Conservation (phyloP, 2,329 filamentous ascomycete species). For the Diaporthe batatas region DNA sequence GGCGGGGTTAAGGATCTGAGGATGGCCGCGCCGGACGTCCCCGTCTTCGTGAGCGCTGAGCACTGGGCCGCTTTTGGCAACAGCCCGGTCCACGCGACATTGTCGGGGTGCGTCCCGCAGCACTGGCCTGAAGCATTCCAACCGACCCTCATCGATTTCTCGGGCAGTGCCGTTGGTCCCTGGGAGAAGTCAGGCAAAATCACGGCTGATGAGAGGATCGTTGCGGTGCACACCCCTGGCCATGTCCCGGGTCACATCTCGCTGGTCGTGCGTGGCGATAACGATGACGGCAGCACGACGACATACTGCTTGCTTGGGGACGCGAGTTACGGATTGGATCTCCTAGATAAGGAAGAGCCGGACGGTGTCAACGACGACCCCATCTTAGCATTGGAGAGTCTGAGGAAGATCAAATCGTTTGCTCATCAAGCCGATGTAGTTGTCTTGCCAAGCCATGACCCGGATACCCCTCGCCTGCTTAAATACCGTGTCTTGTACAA, state of each 20-base stretch:
- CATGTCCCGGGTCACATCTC: constrained; percentile 52
- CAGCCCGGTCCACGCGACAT: constrained; percentile 46
- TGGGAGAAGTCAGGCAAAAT: constrained; percentile 41
- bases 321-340: constrained; percentile 49
- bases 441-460: not conserved
- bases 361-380: constrained; percentile 48
- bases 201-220: constrained; percentile 49
- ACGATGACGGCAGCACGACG: constrained; percentile 46
- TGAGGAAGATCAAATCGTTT: constrained; percentile 8
- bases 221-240: constrained; percentile 52
- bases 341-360: constrained; percentile 50
- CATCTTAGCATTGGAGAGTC: not conserved
- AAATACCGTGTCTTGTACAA: not conserved
- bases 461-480: not conserved
- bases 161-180: constrained; percentile 2
- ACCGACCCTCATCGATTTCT: constrained; percentile 48
- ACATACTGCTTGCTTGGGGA: constrained; percentile 50
- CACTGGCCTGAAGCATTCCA: constrained; percentile 51
- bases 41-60: constrained; percentile 47
- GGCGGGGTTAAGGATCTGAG: constrained; percentile 48
- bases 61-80: constrained; percentile 52
- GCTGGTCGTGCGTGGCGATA: constrained; percentile 40
- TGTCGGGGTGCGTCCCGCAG: constrained; percentile 49
- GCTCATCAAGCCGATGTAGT: not conserved
- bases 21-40: constrained; percentile 46